Evolutionary conservation across 345 rosid species (phyloP), one percentile per base, ranked within the genome.

Genomic region (Salix brachista): DNA sequence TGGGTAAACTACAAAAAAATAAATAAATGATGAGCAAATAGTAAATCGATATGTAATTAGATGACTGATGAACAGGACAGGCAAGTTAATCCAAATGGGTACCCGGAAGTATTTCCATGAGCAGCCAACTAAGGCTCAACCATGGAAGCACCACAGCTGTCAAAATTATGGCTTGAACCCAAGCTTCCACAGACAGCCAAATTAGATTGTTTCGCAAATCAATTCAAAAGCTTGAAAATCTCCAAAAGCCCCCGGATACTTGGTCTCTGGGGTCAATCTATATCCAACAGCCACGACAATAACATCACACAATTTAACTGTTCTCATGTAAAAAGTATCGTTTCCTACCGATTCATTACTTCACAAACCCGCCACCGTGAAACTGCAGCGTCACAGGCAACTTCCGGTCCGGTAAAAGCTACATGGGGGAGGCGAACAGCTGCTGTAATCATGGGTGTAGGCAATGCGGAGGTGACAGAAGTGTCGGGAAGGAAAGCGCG

Each of bases 121-220:
- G 96, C 87, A 6, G 96, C 97, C 39, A 96, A 77, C 99, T 98
- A 96, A 1, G 99, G 99, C 80, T 96, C 99, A 21, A 91, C 99
- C 94, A 93, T 82, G 0, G 97, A 92, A 2, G 94, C 96, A 66
- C 98, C 99, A 48, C 93, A 92, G 11, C 90, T 79, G 79, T 96
- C 94, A 9, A 89, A 92, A 66, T 93, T 87, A 80, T 96, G 93
- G 67, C 90, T 77, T 28, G 74, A 77, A 77, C 91, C 97, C 3
- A 93, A 89, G 78, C 92, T 91, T 77, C 90, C 85, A 76, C 98
- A 95, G 68, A 90, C 97, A 0, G 97, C 94, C 78, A 95, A 82
- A 88, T 96, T 93, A n/a, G 99, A 97, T 75, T 95, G 99, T 86
- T 95, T 95, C 58, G 85, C 97, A 50, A 95, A 70, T 98, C 99